Evolutionary conservation across 495 filamentous ascomycete species (phyloP).

Genomic region (Terfezia boudieri): DNA sequence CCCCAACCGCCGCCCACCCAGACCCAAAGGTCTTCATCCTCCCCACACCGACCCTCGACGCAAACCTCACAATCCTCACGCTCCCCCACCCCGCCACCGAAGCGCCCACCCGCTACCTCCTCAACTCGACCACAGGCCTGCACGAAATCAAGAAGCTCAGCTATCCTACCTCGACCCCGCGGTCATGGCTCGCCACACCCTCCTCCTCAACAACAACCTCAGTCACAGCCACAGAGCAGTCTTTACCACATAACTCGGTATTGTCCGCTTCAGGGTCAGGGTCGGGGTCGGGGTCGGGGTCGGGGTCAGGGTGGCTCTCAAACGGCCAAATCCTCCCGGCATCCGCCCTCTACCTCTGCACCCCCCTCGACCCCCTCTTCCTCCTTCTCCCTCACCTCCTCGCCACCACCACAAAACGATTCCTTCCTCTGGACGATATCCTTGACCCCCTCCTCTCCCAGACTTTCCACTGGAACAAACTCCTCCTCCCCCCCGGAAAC

Average conservation of each 20-base stretch:
- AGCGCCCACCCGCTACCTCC: conserved; percentile 46
- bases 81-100: conserved; percentile 55
- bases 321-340: conserved; percentile 31
- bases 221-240: too few relatives aligned
- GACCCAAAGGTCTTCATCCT: conserved; percentile 55
- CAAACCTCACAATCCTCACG: conserved; percentile 43
- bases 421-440: conserved; percentile 60
- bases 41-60: conserved; percentile 36
- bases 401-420: conserved; percentile 30
- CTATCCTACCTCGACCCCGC: conserved; percentile 34
- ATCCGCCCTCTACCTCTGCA: conserved; percentile 56
- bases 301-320: too few relatives aligned
- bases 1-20: conserved; percentile 21
- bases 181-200: conserved; percentile 44
- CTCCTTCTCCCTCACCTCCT: conserved; percentile 50
- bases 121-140: conserved; percentile 57
- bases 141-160: conserved; percentile 70
- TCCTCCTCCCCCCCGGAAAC: conserved; percentile 3
- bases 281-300: too few relatives aligned
- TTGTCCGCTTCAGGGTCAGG: too few relatives aligned
- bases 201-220: too few relatives aligned
- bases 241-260: too few relatives aligned
- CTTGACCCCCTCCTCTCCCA: conserved; percentile 32
- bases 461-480: conserved; percentile 11
- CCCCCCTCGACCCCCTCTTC: conserved; percentile 66